Base-by-base conservation (phyloP, 768 basidiomycete species). In the Butyriboletus loyo region DNA sequence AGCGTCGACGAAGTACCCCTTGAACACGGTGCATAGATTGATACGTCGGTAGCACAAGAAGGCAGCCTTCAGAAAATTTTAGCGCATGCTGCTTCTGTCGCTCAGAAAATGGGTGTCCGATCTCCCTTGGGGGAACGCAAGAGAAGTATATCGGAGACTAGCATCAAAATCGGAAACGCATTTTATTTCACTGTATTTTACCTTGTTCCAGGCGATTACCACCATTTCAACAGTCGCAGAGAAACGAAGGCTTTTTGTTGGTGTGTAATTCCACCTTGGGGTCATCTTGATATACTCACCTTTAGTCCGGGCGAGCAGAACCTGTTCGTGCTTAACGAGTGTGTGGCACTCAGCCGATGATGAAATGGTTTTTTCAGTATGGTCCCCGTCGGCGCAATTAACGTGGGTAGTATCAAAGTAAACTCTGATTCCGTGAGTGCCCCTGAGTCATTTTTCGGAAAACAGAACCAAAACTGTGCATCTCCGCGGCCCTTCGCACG, bases 361-460 rank as follows among this genome's bases (percentile, higher is more conserved):
- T 84, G 84, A 65, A 75, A 97, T 61, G 97, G 97, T 1, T 98
- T 98, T 78, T 99, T 97, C 69, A 77, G 87, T 25, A 98, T 98
- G 93, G 85, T 97, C 0, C 97, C 97, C 10, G 96, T 99, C 27
- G 97, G 97, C 3, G 97, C 97, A 2, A 98, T 95, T 11, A 98
- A 99, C 68, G 97, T 98, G 46, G 97, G 97, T 6, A 89, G 87
- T 57, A 98, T 99, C 72, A 87, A 87, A 59, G 80, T 99, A 66
- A 95, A 97, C 68, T 99, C 98, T 69, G 97, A 99, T 69, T 77
- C 87, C 66, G 89, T 87, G 40, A 47, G 68, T 38, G 27, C 51
- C 11, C n/a, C 22, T 24, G 17, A 11, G 50, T 27, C 40, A 41
- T 38, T 8, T 19, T 46, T 14, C n/a, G 13, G 2, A 13, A 21